These are phyloP conservation scores for Xanthoparmelia taractica DNA, from an alignment of 495 filamentous ascomycete species.

Conservation along the genomic window DNA sequence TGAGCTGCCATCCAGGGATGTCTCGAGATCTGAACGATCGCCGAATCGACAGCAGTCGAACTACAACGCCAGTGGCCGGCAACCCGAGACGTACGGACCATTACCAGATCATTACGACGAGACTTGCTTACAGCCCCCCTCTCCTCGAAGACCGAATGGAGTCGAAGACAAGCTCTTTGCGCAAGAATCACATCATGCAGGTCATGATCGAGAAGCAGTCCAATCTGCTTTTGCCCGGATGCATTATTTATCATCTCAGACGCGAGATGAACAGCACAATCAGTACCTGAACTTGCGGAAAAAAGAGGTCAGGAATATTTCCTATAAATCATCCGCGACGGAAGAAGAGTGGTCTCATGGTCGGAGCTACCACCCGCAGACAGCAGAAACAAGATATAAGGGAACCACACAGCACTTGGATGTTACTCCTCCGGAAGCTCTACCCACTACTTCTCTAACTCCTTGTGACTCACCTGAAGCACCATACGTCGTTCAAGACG, in stretches of 20 bases:
- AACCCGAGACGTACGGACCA: not conserved
- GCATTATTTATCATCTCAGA: not conserved
- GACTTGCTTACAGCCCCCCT: not conserved
- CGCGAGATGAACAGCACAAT: not conserved
- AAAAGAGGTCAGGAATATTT: not conserved
- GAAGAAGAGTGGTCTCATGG: not conserved
- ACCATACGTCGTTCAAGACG: not conserved
- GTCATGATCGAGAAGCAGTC: not conserved
- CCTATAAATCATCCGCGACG: not conserved
- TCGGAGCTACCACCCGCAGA: not conserved
- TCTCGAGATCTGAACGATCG: constrained; percentile 38
- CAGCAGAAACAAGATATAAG: not conserved
- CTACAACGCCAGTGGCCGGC: not conserved
- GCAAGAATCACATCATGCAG: not conserved
- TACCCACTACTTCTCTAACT: constrained; percentile 8
- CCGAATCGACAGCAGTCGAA: not conserved
- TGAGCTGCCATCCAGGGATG: constrained; percentile 58
- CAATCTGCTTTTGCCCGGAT: not conserved
- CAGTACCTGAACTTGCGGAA: not conserved
- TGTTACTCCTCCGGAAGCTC: not conserved
- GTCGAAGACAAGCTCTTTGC: not conserved
- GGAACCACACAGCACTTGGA: not conserved
- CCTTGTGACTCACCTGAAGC: constrained; percentile 2
- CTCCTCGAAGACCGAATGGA: constrained; percentile 3
- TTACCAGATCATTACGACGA: not conserved